Evolutionary conservation across 495 filamentous ascomycete genomes (phyloP).

Genomic region (Poronia punctata): DNA sequence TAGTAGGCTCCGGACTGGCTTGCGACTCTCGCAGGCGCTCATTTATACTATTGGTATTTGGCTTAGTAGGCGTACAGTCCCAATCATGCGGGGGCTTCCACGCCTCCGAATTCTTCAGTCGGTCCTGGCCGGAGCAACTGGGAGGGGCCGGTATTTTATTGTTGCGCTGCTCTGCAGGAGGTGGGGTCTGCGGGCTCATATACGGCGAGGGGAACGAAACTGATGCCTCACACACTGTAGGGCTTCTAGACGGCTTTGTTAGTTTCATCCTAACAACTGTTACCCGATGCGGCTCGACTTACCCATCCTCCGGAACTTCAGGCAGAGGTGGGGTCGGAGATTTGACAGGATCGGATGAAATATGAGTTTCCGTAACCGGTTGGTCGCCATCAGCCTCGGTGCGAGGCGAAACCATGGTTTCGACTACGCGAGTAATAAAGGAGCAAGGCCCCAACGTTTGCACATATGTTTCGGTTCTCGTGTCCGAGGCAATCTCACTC

Average conservation of each 20-base stretch:
- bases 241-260: no score
- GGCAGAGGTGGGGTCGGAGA: constrained; percentile 12
- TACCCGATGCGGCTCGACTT: constrained; percentile 7
- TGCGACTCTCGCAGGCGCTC: constrained; percentile 9
- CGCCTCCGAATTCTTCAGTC: constrained; percentile 23
- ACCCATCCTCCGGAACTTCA: constrained; percentile 17
- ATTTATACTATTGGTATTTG: constrained; percentile 10
- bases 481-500: constrained; percentile 5
- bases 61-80: constrained; percentile 21
- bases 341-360: constrained; percentile 24
- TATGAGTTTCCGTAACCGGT: constrained; percentile 27
- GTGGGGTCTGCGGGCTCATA: constrained; percentile 18
- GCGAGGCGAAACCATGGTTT: constrained; percentile 25
- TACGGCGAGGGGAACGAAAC: constrained; percentile 16
- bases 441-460: constrained; percentile 33
- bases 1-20: constrained; percentile 11
- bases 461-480: constrained; percentile 15
- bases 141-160: constrained; percentile 13
- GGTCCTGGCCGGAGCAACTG: constrained; percentile 14
- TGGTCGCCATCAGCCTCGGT: constrained; percentile 24
- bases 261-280: no score
- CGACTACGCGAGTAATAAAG: constrained; percentile 30
- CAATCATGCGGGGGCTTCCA: constrained; percentile 39
- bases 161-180: constrained; percentile 13
- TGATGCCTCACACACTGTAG: constrained; percentile 16